Evolutionary conservation across 2,329 filamentous ascomycete species (phyloP), one percentile per base, ranked within the genome.

Genomic region (Claviceps fusiformis): DNA sequence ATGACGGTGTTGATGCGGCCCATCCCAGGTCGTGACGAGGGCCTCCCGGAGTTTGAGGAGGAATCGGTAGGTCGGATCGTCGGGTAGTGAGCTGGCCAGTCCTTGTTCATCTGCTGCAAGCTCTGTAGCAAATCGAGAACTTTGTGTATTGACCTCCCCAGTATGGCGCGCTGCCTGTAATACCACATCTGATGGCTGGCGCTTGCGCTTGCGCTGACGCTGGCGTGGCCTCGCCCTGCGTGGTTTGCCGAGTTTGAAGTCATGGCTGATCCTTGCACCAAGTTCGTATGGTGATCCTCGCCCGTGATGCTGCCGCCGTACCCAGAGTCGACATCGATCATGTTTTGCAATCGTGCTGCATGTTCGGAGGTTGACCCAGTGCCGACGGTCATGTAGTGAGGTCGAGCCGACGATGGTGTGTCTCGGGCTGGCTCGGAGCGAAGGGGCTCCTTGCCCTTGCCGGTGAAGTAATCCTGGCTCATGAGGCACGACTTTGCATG

Each of bases 11-110:
- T 78, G 2, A 83, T 78, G 60, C 87, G 85, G 39, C 76, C 71
- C 53, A 89, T 70, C 27, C 77, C 77, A 11, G 86, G 85, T 33
- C 85, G 76, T 15, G 79, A 73, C 17, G 79, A 75, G 33, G 77
- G 73, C 51, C 74, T 70, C 39, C 61, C 68, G 35, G 73, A 64
- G n/a, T 72, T 63, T 33, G 68, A 64, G 48, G 72, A 62, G 48
- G 72, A 62, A 57, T 80, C 77, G 39, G 80, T 67, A 59, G 82
- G 77, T 65, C 89, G 84, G 3, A 92, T 84, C 2, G 91, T 89
- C 54, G 93, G 93, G 68, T 98, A 98, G 67, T 95, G 88, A 37
- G 91, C 92, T 1, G 93, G 93, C 93, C 93, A 97, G 65, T 84
- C 81, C 15, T 85, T 75, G 65, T 98, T 98, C 79, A 89, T 93